Percentiles rank a stretch among this genome's conserved stretches.
These are phyloP conservation scores for Carex pumila DNA, from an alignment of 176 grass and related monocot genomes.

Conservation along the genomic window DNA sequence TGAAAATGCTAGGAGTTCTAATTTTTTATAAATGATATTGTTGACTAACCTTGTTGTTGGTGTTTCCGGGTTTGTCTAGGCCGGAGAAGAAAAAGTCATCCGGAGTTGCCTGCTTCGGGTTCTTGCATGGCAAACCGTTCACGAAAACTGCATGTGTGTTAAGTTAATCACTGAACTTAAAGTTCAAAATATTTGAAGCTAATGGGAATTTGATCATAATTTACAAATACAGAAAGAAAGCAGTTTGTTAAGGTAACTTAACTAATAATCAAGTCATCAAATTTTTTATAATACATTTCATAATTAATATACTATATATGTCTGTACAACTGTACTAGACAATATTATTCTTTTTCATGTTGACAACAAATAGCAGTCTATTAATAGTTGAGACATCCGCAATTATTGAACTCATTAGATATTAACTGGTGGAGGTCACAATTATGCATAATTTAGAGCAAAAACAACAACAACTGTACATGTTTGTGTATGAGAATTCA, in stretches of 20 bases:
- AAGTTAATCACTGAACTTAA: not conserved
- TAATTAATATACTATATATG: not conserved
- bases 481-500: not conserved
- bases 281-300: not conserved
- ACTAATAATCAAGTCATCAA: not conserved
- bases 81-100: constrained; percentile 40
- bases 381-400: not conserved
- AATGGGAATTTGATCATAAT: not conserved
- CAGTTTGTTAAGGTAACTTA: not conserved
- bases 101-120: not conserved
- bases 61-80: constrained; percentile 15
- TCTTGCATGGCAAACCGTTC: constrained; percentile 34
- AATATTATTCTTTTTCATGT: not conserved
- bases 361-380: not conserved
- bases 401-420: not conserved
- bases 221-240: not conserved
- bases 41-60: constrained; percentile 9
- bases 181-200: not conserved
- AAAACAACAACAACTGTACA: not conserved
- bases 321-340: not conserved
- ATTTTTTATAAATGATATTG: not conserved
- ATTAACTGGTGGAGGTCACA: not conserved
- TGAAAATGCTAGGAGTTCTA: not conserved
- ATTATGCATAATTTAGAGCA: not conserved
- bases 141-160: constrained; percentile 24